phyloP scores from a whole-genome alignment of 2,329 filamentous ascomycete genomes.

The Acephala macrosclerotiorum region DNA sequence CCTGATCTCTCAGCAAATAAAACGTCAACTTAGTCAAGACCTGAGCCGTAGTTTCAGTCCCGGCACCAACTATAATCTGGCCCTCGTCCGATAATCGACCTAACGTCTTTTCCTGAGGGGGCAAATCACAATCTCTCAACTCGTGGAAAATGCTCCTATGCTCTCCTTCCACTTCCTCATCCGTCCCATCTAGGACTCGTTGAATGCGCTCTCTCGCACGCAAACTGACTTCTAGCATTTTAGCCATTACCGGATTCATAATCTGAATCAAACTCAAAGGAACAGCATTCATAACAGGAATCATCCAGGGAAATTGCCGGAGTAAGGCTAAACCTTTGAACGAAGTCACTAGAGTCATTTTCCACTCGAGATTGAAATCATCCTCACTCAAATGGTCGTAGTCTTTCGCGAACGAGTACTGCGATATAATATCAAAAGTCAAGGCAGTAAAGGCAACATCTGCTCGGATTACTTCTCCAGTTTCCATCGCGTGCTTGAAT shows the following conservation, averaged over 20 bases:
- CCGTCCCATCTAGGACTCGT: too few relatives aligned
- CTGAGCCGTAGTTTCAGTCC: slow-evolving; percentile 28
- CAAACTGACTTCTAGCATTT: slow-evolving; percentile 21
- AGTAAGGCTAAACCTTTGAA: slow-evolving; percentile 23
- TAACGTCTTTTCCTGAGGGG: slow-evolving; percentile 26
- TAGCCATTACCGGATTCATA: slow-evolving; percentile 21
- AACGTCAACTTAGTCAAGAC: slow-evolving; percentile 25
- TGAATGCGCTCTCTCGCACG: slow-evolving; percentile 22
- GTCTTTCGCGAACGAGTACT: slow-evolving; percentile 40
- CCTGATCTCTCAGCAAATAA: slow-evolving; percentile 31
- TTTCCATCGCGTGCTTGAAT: neutral
- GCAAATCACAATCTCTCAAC: slow-evolving; percentile 28
- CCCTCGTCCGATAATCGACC: slow-evolving; percentile 31
- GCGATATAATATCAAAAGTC: slow-evolving; percentile 42
- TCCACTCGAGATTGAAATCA: slow-evolving; percentile 26
- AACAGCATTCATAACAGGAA: neutral
- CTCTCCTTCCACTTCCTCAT: too few relatives aligned
- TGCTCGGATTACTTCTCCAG: slow-evolving; percentile 16
- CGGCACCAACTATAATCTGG: slow-evolving; percentile 33
- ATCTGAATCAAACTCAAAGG: neutral
- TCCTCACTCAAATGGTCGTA: slow-evolving; percentile 34
- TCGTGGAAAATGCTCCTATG: slow-evolving; percentile 23
- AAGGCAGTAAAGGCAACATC: slow-evolving; percentile 31
- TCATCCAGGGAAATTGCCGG: slow-evolving; percentile 35
- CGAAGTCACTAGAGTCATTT: slow-evolving; percentile 27